phyloP scores from a whole-genome alignment of 108 stramenopile species.

The Cyclotella atomus region DNA sequence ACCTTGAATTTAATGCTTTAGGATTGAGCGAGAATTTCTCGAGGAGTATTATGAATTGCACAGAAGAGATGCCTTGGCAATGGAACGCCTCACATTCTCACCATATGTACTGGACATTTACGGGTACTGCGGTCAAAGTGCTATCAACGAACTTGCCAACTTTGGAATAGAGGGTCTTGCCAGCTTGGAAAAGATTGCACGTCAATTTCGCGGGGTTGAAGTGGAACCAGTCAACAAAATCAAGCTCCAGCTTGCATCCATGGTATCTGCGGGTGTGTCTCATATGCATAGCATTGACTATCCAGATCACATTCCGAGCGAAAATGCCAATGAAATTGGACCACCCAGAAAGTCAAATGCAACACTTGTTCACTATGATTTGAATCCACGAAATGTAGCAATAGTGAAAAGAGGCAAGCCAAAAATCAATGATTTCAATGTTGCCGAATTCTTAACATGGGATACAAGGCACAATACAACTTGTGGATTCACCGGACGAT shows the following conservation, averaged over 20 bases:
- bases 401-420: constrained; percentile 72
- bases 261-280: constrained; percentile 73
- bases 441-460: constrained; percentile 77
- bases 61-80: constrained; percentile 86
- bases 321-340: not conserved
- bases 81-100: constrained; percentile 81
- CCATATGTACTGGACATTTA: constrained; percentile 83
- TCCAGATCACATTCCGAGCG: constrained; percentile 26
- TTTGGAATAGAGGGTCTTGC: constrained; percentile 59
- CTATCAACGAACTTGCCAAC: constrained; percentile 83
- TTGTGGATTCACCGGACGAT: constrained; percentile 75
- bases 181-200: constrained; percentile 64
- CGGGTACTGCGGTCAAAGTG: constrained; percentile 87
- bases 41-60: constrained; percentile 85
- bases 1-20: not conserved
- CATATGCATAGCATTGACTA: constrained; percentile 76
- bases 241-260: constrained; percentile 72
- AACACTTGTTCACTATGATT: constrained; percentile 85
- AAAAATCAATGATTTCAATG: constrained; percentile 89
- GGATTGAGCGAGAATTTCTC: constrained; percentile 77
- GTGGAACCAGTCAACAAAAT: constrained; percentile 55
- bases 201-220: constrained; percentile 57
- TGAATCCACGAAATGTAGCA: constrained; percentile 85
- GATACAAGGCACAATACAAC: constrained; percentile 47
- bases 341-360: constrained; percentile 33